Evolutionary conservation across 345 rosid species (phyloP), one percentile per base, ranked within the genome.

Genomic region (Aquilaria malaccensis): DNA sequence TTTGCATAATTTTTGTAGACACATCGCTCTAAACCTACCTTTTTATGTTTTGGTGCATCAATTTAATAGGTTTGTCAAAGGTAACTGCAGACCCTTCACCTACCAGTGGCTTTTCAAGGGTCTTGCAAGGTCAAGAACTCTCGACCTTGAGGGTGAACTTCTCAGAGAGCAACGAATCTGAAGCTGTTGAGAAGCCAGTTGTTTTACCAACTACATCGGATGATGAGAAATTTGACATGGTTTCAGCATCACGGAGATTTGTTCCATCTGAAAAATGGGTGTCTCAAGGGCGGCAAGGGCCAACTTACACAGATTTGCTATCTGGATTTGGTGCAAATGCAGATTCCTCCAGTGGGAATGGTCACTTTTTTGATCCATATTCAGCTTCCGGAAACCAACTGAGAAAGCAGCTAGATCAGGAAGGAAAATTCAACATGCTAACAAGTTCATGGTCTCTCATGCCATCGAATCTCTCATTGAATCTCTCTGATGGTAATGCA

Each of bases 51-150:
- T 13, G n/a, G 54, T 11, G 9, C 54, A 13, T 50, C 54, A 62
- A 49, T 41, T 56, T 9, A 41, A 59, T 63, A 85, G 83, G 85
- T 56, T 67, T 78, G 47, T 64, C 75, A 52, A 82, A 76, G 66
- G 61, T 70, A 31, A 76, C 68, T 60, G 65, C 70, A 74, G 91
- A 81, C 85, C 83, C 86, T 78, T 69, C 79, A 67, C 69, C 80
- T 2, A 69, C 75, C 37, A 78, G 71, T 68, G 87, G 80, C 50
- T 76, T 79, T 63, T 74, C 94, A 32, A 89, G 81, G 85, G 85
- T 80, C 85, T 76, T 86, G 81, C 88, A 84, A 84, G 88, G 85
- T 76, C 92, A 82, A 82, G 93, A 85, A 77, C 76, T 70, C 60
- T 30, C 82, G 71, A 73, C 90, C 93, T 83, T 81, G 81, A 78